Evolutionary conservation across 2,329 filamentous ascomycete species (phyloP), one percentile per base, ranked within the genome.

Genomic region (Monosporascus sp.): DNA sequence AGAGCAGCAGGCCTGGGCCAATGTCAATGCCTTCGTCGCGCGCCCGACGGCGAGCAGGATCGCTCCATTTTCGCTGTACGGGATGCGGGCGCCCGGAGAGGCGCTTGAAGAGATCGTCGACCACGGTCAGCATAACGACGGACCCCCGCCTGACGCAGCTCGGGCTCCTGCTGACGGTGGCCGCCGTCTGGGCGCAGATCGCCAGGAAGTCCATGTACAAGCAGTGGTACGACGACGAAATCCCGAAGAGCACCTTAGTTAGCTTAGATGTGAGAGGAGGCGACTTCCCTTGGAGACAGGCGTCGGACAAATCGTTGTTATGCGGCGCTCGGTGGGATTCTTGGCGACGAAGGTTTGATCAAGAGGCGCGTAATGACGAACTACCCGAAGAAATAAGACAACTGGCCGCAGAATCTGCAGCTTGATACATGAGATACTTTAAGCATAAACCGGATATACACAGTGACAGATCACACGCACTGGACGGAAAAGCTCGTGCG

Each of bases 401-500:
- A 14, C 25, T 56, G 22, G 54, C 52, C 11, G 27, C 20, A 37
- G 35, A 41, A 37, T 37, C 54, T n/a, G 52, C 50, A 3, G 52
- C 37, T 43, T 43, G 15, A 54, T 55, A 37, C 17, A 37, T 25
- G 47, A 38, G 11, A 44, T 53, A 43, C 18, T 43, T 22, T 2
- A n/a, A 20, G 7, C 9, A 18, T 43, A 22, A 11, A 22, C 17
- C 11, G n/a, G n/a, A 18, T 5, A n/a, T 18, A 22, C 14, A 18
- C 20, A 18, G 9, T 6, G 27, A 27, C 8, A 27, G 80, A 84
- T 39, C 73, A 81, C 52, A 73, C 74, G 9, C 78, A 87, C 66
- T 89, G 85, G 85, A 77, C 76, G 57, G 67, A 76, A 37, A 90
- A 90, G 64, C 69, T 92, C 14, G 70, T 73, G 18, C 82, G 83